Evolutionary conservation across 306 rosid genomes (phyloP).

Genomic region (Datisca glomerata): DNA sequence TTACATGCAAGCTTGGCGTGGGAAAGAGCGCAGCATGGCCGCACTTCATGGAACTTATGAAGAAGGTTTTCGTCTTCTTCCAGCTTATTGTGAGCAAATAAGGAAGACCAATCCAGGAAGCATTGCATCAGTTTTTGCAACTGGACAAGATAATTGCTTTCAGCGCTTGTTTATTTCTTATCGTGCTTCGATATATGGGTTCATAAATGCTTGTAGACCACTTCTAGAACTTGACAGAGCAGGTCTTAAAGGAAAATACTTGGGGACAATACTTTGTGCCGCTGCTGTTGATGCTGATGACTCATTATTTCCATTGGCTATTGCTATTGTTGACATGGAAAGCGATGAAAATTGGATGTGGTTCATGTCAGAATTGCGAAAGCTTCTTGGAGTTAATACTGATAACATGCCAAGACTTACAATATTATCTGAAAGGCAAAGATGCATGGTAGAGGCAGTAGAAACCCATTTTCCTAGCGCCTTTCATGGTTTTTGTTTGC

Average conservation of each 20-base stretch:
- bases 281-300: conserved; percentile 93
- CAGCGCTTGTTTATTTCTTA: conserved; percentile 78
- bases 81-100: conserved; percentile 85
- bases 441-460: conserved; percentile 72
- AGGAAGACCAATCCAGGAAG: conserved; percentile 91
- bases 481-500: conserved; percentile 86
- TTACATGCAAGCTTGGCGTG: conserved; percentile 99
- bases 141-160: conserved; percentile 85
- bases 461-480: conserved; percentile 95
- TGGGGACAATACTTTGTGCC: conserved; percentile 81
- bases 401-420: conserved; percentile 95
- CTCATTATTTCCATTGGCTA: conserved; percentile 79
- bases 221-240: conserved; percentile 91
- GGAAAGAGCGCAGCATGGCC: conserved; percentile 99
- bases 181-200: conserved; percentile 89
- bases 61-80: conserved; percentile 91
- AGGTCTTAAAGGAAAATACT: conserved; percentile 83
- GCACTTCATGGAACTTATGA: conserved; percentile 99
- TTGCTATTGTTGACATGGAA: conserved; percentile 80
- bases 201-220: conserved; percentile 93
- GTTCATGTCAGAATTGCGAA: conserved; percentile 95
- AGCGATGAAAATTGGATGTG: conserved; percentile 98
- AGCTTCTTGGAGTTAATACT: conserved; percentile 92
- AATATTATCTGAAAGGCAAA: conserved; percentile 80
- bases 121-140: conserved; percentile 85